Conservation (phyloP, 1,139 yeast genomes). For the Suhomyces wounanorum region DNA sequence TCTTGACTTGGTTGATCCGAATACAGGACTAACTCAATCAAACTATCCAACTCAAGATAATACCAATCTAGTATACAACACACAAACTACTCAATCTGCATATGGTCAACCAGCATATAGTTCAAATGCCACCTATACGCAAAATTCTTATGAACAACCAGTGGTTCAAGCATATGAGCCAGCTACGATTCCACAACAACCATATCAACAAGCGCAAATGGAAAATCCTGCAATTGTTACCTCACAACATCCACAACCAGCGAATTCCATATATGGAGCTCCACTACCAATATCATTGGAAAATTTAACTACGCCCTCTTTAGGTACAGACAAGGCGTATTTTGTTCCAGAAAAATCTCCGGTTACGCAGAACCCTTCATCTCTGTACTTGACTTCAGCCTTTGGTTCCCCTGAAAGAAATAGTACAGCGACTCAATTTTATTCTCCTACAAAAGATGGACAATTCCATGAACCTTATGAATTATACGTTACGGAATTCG, state of each 20-base stretch:
- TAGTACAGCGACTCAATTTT: conserved; percentile 3
- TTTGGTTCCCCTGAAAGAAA: conserved; percentile 5
- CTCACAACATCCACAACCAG: background rate
- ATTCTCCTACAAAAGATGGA: conserved; percentile 9
- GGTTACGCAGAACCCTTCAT: conserved; percentile 1
- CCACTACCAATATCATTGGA: conserved; percentile 4
- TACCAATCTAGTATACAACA: background rate
- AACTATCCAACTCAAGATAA: background rate
- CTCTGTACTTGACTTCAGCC: conserved; percentile 8
- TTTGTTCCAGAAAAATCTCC: conserved; percentile 4
- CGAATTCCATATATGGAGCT: conserved; percentile 1
- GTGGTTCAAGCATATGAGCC: conserved; percentile 2
- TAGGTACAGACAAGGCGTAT: background rate
- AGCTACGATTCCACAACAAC: background rate
- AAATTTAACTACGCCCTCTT: background rate
- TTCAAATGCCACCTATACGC: background rate
- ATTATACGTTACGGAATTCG: conserved; percentile 23
- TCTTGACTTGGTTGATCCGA: conserved; percentile 9
- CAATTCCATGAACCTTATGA: conserved; percentile 27
- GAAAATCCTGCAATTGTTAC: background rate
- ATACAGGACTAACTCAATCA: background rate
- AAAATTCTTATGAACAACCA: background rate
- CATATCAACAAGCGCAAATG: background rate
- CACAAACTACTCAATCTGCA: background rate
- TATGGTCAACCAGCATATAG: background rate